Evolutionary conservation across 108 stramenopile species (phyloP).

Genomic region (Cyclotella kingstonii): DNA sequence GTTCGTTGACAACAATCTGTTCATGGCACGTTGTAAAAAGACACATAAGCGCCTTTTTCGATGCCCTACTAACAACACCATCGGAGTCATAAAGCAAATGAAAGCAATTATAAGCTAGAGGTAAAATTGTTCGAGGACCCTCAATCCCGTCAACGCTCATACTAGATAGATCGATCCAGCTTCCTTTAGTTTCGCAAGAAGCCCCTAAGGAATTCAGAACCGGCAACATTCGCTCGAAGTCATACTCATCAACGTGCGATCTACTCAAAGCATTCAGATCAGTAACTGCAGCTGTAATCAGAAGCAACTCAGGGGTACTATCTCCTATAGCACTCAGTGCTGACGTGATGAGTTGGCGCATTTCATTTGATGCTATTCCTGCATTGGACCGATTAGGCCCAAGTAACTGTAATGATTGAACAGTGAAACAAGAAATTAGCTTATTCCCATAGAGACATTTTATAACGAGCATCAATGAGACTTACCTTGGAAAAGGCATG

Average conservation of each 20-base stretch:
- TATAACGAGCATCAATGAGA: background rate
- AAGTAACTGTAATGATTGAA: constrained; percentile 32
- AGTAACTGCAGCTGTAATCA: constrained; percentile 33
- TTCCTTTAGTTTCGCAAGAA: constrained; percentile 7
- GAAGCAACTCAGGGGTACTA: constrained; percentile 4
- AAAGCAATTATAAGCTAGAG: constrained; percentile 67
- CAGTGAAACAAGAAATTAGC: background rate
- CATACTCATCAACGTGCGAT: constrained; percentile 75
- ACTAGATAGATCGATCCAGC: constrained; percentile 47
- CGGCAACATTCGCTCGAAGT: constrained; percentile 73
- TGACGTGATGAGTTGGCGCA: constrained; percentile 45
- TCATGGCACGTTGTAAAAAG: constrained; percentile 50
- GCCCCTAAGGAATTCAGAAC: constrained; percentile 59
- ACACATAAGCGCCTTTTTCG: constrained; percentile 65
- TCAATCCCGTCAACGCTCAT: constrained; percentile 9
- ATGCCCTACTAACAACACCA: constrained; percentile 69
- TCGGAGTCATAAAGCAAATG: constrained; percentile 71
- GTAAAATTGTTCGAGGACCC: constrained; percentile 47
- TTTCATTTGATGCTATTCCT: constrained; percentile 50
- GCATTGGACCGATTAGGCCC: constrained; percentile 63
- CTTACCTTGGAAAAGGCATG: constrained; percentile 40
- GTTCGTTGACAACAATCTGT: no score
- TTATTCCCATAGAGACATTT: background rate
- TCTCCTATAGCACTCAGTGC: constrained; percentile 30
- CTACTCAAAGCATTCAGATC: constrained; percentile 55